Base-by-base conservation (phyloP, 2,329 filamentous ascomycete species). In the Aspergillus proliferans region DNA sequence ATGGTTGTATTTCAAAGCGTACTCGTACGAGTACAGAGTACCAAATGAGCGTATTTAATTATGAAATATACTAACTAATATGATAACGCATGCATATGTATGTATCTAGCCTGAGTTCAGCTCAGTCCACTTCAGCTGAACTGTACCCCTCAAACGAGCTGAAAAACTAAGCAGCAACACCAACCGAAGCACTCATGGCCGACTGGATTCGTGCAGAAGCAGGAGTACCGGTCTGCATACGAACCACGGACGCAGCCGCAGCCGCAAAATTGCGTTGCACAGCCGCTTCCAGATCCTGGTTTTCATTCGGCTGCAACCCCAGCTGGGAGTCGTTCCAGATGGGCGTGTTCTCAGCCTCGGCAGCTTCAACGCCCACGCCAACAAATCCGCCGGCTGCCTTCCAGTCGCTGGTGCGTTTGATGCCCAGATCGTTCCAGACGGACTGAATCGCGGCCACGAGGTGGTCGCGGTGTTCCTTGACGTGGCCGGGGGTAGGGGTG, bases 381-480 rank as follows among this genome's bases (percentile, higher is more conserved):
- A 97, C 88, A 72, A 97, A 96, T 6, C 93, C 93, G 43, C 93
- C 93, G 65, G 93, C 81, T 12, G 84, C 82, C 26, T 87, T 87
- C 93, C 93, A 98, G 63, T 95, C 87, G 50, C 85, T 88, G 24
- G 92, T 95, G 62, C 92, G 86, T 78, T 94, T 95, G 73, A 96
- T 91, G 52, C 83, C 84, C 2, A 98, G 82, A 63, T 92, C 83
- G 43, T 78, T 81, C 91, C 92, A 98, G 51, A 98, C 92, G 59
- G 82, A 80, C 60, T 95, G 88, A 30, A 98, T 74, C 4, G 92
- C 90, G 51, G 83, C 72, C 24, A 96, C 84, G 4, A 98, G 84
- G 61, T 95, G 83, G 57, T 94, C 86, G 53, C 90, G 88, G 73
- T 87, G 89, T 59, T 88, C 82, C 71, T 86, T 86, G 48, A 82